Base-by-base conservation (phyloP, 305 asterid species). In the Fraxinus greggii region DNA sequence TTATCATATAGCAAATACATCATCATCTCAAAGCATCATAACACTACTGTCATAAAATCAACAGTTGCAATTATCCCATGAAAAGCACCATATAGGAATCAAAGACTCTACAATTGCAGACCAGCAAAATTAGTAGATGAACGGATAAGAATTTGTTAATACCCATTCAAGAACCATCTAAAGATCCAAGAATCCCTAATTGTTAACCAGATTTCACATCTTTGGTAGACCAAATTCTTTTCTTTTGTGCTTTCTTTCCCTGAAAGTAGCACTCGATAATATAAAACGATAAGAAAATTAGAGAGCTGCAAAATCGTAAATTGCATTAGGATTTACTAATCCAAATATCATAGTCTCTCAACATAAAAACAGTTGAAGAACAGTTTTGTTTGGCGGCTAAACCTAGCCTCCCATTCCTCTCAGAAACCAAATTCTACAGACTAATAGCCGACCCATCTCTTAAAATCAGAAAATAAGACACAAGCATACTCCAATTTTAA, bases 331-430 rank as follows among this genome's bases (percentile, higher is more conserved):
- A 28, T 33, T 19, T 28, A 38, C 79, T 35, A 13, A 77, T 70
- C 12, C 75, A 32, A 1, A n/a, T 32, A 59, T 74, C 70, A 73
- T 61, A 13, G 38, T 72, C 9, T 29, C 77, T 13, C 31, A 1
- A 72, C 32, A 59, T 69, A 51, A 26, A 82, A 65, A 40, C 69
- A 78, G 48, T 72, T 40, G 45, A 32, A 70, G 26, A 17, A 31
- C 15, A 70, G 76, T 70, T 15, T 5, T 5, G 76, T 6, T 7
- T 70, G 76, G 78, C 40, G 51, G 75, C 81, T 4, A 80, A 80
- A 82, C 75, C 81, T 72, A 82, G 40, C 2, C 38, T 70, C 90
- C 75, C 84, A 82, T 78, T 83, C 79, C 83, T 7, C 75, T 63
- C 72, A 78, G 42, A 70, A 81, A 77, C 67, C 10, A 77, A 75